phyloP scores from a whole-genome alignment of 495 filamentous ascomycete species.

The Trypethelium eluteriae region DNA sequence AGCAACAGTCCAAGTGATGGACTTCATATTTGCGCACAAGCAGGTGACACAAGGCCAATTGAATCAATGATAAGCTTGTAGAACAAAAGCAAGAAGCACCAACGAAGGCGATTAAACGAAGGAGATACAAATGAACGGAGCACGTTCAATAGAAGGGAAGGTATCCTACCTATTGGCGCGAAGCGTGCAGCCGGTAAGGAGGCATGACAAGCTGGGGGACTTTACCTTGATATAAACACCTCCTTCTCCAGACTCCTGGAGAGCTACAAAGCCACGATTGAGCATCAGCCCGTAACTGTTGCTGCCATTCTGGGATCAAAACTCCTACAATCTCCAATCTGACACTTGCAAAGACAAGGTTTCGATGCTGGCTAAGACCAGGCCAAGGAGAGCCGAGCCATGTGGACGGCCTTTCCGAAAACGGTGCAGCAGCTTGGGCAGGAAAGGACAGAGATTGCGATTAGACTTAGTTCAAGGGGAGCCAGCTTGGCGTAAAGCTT shows the following conservation, averaged over 20 bases:
- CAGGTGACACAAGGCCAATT: not conserved
- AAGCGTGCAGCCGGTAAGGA: not conserved
- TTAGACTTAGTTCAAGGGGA: not conserved
- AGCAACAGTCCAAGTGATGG: not conserved
- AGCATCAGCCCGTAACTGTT: not conserved
- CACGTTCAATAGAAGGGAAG: not conserved
- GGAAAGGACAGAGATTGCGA: conserved; percentile 2
- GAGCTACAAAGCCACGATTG: not conserved
- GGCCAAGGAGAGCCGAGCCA: not conserved
- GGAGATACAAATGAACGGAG: not conserved
- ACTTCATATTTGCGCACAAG: not conserved
- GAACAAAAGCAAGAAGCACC: not conserved
- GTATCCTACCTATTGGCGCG: conserved; percentile 8
- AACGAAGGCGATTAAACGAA: not conserved
- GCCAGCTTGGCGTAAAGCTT: not conserved
- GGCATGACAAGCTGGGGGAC: not conserved
- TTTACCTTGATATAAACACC: conserved; percentile 1
- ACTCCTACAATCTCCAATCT: not conserved
- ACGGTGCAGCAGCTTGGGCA: not conserved
- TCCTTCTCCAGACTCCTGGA: not conserved
- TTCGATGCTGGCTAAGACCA: not conserved
- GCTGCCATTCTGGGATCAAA: not conserved
- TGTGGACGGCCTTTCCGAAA: not conserved
- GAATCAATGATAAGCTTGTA: not conserved
- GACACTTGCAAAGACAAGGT: not conserved